phyloP scores from a whole-genome alignment of 1,284 basidiomycete genomes.

The Sporisorium iseilematis-ciliati region DNA sequence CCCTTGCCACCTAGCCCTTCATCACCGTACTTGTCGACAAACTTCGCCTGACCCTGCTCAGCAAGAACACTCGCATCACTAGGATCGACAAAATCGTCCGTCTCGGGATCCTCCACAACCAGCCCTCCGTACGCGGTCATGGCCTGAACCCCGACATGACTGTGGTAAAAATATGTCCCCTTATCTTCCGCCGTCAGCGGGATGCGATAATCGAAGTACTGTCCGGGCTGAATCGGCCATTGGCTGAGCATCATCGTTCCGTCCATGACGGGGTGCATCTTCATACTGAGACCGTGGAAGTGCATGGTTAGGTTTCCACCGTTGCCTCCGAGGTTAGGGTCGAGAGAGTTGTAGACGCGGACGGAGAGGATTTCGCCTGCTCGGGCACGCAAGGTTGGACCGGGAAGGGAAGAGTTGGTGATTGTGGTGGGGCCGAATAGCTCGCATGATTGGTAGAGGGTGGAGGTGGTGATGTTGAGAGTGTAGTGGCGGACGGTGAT shows the following conservation, averaged over 20 bases:
- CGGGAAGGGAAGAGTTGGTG: conserved; percentile 55
- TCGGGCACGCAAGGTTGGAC: conserved; percentile 52
- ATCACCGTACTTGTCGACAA: conserved; percentile 7
- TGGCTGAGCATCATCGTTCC: conserved; percentile 57
- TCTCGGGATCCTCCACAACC: conserved; percentile 50
- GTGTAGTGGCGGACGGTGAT: conserved; percentile 39
- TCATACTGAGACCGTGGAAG: conserved; percentile 56
- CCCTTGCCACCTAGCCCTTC: conserved; percentile 5
- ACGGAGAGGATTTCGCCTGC: conserved; percentile 53
- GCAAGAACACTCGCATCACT: background rate
- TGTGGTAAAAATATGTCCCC: conserved; percentile 55
- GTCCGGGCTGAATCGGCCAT: conserved; percentile 49
- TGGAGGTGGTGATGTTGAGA: conserved; percentile 20
- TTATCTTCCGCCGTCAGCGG: conserved; percentile 28
- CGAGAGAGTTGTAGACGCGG: conserved; percentile 46
- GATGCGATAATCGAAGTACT: conserved; percentile 56
- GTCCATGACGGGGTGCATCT: conserved; percentile 57
- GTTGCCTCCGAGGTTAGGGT: background rate
- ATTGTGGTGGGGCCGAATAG: conserved; percentile 23
- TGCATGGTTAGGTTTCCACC: conserved; percentile 54
- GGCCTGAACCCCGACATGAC: conserved; percentile 57
- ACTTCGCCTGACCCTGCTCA: background rate
- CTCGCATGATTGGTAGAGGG: conserved; percentile 21
- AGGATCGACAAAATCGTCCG: conserved; percentile 4
- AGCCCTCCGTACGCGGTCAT: conserved; percentile 57